Evolutionary conservation across 2,329 filamentous ascomycete species (phyloP).

Genomic region (Thielaviopsis musarum): DNA sequence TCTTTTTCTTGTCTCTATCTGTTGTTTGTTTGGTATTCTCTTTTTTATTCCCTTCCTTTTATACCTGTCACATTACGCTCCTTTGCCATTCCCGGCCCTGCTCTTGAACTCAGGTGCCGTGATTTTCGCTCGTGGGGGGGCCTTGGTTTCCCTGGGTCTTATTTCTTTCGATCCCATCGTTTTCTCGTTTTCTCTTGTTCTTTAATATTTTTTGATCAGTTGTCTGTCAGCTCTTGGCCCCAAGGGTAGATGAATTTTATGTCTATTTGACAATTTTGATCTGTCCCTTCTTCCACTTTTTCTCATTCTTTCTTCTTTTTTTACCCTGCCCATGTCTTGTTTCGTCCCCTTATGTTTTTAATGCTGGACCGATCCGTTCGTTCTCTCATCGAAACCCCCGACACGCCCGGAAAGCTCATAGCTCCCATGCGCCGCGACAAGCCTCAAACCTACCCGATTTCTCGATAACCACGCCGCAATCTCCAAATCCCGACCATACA

Average conservation of each 20-base stretch:
- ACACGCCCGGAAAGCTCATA: background rate
- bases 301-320: background rate
- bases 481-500: background rate
- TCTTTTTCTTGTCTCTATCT: background rate
- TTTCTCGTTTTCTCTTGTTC: background rate
- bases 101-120: background rate
- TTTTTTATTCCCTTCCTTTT: background rate
- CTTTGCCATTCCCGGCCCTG: background rate
- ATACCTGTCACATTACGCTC: background rate
- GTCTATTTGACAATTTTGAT: background rate
- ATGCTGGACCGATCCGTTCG: background rate
- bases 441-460: background rate
- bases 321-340: background rate
- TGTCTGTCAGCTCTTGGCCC: slow-evolving; percentile 12
- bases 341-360: background rate
- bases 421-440: background rate
- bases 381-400: background rate
- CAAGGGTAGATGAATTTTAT: background rate
- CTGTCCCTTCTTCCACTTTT: background rate
- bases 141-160: background rate
- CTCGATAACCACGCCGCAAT: background rate
- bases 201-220: background rate
- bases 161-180: background rate
- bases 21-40: background rate
- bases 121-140: background rate